phyloP scores from a whole-genome alignment of 768 basidiomycete species.

The Podaxis mareebaensis region DNA sequence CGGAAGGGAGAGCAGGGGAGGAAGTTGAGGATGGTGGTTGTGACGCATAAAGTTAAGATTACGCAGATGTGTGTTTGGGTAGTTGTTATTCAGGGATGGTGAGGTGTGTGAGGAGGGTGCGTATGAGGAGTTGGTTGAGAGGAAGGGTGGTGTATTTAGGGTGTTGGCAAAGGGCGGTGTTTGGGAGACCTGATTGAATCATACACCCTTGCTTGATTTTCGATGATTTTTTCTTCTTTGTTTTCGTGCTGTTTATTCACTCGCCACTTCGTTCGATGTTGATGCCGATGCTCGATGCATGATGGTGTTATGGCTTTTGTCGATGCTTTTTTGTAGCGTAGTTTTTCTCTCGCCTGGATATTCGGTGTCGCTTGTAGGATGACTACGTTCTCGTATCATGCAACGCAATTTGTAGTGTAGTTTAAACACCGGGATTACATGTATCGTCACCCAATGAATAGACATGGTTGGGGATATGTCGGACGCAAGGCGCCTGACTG shows the following conservation, averaged over 20 bases:
- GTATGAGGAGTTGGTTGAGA: constrained; percentile 68
- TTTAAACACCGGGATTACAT: not conserved
- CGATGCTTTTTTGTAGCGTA: not conserved
- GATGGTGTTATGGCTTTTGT: not conserved
- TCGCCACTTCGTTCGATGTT: not conserved
- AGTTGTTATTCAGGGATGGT: constrained; percentile 76
- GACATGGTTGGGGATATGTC: not conserved
- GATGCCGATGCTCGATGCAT: not conserved
- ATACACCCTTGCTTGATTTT: not conserved
- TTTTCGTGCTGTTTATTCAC: not conserved
- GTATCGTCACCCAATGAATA: not conserved
- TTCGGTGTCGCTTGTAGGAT: not conserved
- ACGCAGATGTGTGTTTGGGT: constrained; percentile 94
- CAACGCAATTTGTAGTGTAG: not conserved
- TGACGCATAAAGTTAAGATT: constrained; percentile 88
- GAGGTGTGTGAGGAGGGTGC: constrained; percentile 77
- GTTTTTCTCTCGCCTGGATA: not conserved
- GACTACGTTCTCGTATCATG: not conserved
- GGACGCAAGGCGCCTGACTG: too few relatives aligned
- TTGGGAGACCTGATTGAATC: constrained; percentile 27
- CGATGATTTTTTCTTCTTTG: not conserved
- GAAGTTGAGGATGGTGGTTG: constrained; percentile 73
- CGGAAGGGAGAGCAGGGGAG: constrained; percentile 39
- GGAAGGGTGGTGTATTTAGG: constrained; percentile 66
- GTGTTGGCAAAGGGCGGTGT: constrained; percentile 79